phyloP scores from a whole-genome alignment of 345 rosid species.

The Moricandia arvensis region DNA sequence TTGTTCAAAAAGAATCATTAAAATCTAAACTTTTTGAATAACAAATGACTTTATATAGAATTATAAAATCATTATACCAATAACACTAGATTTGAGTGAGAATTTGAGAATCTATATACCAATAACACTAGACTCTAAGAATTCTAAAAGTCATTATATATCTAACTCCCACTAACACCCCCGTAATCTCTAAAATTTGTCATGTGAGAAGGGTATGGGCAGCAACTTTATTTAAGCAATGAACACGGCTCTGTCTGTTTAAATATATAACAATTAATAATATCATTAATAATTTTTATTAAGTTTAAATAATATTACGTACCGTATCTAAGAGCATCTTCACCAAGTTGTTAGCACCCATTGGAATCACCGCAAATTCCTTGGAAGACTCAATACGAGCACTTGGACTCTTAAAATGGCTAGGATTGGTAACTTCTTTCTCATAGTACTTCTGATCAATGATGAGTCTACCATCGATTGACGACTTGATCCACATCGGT shows the following conservation, averaged over 20 bases:
- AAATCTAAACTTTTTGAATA: too few species aligned
- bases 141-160: too few species aligned
- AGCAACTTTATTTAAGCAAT: not conserved
- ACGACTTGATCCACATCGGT: slow-evolving; percentile 59
- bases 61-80: too few species aligned
- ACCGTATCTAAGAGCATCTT: slow-evolving; percentile 59
- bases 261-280: not conserved
- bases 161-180: too few species aligned
- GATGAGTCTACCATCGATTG: slow-evolving; percentile 40
- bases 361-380: slow-evolving; percentile 40
- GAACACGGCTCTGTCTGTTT: not conserved
- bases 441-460: slow-evolving; percentile 48
- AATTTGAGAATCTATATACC: too few species aligned
- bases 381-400: slow-evolving; percentile 67
- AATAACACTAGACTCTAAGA: too few species aligned
- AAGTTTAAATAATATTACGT: not conserved
- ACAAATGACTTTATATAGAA: too few species aligned
- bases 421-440: slow-evolving; percentile 35
- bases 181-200: not conserved
- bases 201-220: not conserved
- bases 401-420: slow-evolving; percentile 35
- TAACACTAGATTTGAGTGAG: too few species aligned
- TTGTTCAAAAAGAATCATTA: too few species aligned
- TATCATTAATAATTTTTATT: not conserved
- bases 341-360: slow-evolving; percentile 46